Evolutionary conservation across 768 basidiomycete genomes (phyloP).

Genomic region (Termitomyces sp.): DNA sequence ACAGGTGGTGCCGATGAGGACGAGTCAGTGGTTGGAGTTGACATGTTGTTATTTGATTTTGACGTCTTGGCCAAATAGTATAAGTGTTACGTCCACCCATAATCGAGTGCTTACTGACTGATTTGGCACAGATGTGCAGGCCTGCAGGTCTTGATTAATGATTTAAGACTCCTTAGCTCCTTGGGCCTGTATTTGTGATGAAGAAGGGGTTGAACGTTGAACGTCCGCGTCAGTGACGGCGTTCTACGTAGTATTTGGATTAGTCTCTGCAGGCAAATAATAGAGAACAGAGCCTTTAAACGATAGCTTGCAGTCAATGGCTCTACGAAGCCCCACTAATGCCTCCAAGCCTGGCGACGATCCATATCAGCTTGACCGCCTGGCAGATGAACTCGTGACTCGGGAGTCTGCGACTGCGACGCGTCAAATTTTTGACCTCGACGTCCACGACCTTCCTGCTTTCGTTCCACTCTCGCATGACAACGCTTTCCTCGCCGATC

Average conservation of each 20-base stretch:
- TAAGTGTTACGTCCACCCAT: too few species aligned
- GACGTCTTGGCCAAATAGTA: not conserved
- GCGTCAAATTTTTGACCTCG: slow-evolving; percentile 13
- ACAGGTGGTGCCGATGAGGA: slow-evolving; percentile 25
- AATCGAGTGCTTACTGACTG: too few species aligned
- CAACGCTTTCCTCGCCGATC: slow-evolving; percentile 67
- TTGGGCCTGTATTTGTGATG: too few species aligned
- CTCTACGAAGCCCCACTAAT: slow-evolving; percentile 2
- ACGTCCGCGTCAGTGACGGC: too few species aligned
- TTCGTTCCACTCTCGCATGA: slow-evolving; percentile 75
- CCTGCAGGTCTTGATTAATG: too few species aligned
- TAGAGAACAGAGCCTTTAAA: too few species aligned
- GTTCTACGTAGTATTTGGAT: not conserved
- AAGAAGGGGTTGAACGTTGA: too few species aligned
- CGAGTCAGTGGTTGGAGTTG: slow-evolving; percentile 7
- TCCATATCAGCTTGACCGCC: slow-evolving; percentile 64
- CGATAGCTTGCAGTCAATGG: too few species aligned
- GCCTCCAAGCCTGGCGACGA: slow-evolving; percentile 29
- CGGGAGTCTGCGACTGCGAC: slow-evolving; percentile 37
- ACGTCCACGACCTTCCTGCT: slow-evolving; percentile 51
- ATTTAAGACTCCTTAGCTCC: too few species aligned
- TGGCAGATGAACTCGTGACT: slow-evolving; percentile 66
- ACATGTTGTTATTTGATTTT: slow-evolving; percentile 4
- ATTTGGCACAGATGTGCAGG: too few species aligned
- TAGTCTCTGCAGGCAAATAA: too few species aligned